Evolutionary conservation across 2,329 filamentous ascomycete species (phyloP).

Genomic region (Aphanocladium album): DNA sequence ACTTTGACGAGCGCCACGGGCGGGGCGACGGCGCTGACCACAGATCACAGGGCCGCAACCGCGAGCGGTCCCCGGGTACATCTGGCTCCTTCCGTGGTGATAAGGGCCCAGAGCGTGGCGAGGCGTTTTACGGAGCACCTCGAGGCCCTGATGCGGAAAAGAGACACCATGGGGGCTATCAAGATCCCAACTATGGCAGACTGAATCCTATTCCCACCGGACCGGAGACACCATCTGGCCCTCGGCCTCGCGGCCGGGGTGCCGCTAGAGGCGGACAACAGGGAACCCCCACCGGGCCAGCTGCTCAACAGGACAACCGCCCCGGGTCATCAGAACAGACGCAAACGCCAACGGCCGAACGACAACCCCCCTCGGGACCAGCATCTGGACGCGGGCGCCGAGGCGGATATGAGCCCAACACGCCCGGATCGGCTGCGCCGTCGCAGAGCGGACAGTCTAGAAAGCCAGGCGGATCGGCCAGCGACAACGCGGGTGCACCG

Average conservation of each 20-base stretch:
- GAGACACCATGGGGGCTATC: conserved; percentile 37
- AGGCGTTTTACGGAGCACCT: conserved; percentile 31
- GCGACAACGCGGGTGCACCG: conserved; percentile 21
- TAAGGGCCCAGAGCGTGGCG: conserved; percentile 34
- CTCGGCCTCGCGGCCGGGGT: conserved; percentile 46
- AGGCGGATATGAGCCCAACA: conserved; percentile 37
- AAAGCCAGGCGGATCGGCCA: conserved; percentile 30
- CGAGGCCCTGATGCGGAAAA: conserved; percentile 45
- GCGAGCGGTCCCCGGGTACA: conserved; percentile 29
- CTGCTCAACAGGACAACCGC: conserved; percentile 38
- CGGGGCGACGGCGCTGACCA: conserved; percentile 35
- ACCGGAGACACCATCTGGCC: conserved; percentile 50
- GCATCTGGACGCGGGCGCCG: conserved; percentile 45
- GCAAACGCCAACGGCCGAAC: conserved; percentile 43
- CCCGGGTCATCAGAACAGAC: conserved; percentile 35
- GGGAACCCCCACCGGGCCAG: conserved; percentile 30
- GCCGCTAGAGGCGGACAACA: conserved; percentile 33
- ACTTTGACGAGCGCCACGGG: conserved; percentile 43
- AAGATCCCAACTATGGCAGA: conserved; percentile 59
- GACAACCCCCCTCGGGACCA: conserved; percentile 49
- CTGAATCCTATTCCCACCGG: conserved; percentile 48
- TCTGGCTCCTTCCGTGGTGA: conserved; percentile 21
- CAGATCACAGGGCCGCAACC: conserved; percentile 27
- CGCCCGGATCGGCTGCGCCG: conserved; percentile 23
- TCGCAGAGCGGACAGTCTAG: conserved; percentile 36